phyloP scores from a whole-genome alignment of 495 filamentous ascomycete species.

The Xylaria bambusicola region DNA sequence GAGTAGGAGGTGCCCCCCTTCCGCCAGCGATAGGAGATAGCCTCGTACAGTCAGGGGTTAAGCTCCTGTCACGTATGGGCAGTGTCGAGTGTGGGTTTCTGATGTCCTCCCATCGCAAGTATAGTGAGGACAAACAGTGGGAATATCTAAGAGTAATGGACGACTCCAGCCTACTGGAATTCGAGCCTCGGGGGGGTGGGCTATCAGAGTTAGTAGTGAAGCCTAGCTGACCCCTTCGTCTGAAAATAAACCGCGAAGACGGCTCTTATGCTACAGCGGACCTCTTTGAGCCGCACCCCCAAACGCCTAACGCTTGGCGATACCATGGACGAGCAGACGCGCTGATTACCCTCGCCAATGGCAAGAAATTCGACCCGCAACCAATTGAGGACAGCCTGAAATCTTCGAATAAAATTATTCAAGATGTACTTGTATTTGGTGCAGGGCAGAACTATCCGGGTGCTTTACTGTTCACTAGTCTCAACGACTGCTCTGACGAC shows the following conservation, averaged over 20 bases:
- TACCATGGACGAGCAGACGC: slow-evolving; percentile 63
- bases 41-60: slow-evolving; percentile 48
- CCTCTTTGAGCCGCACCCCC: slow-evolving; percentile 60
- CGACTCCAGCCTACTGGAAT: slow-evolving; percentile 38
- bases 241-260: slow-evolving; percentile 58
- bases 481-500: slow-evolving; percentile 3
- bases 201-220: slow-evolving; percentile 62
- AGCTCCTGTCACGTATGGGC: slow-evolving; percentile 57
- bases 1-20: slow-evolving; percentile 61
- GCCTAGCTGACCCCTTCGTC: slow-evolving; percentile 64
- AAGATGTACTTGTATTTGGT: slow-evolving; percentile 53
- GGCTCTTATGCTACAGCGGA: slow-evolving; percentile 60
- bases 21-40: slow-evolving; percentile 45
- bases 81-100: slow-evolving; percentile 62
- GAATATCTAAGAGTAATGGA: slow-evolving; percentile 56
- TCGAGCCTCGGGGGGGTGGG: slow-evolving; percentile 56
- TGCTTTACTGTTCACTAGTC: slow-evolving; percentile 42
- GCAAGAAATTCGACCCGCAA: slow-evolving; percentile 69
- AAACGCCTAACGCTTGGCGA: slow-evolving; percentile 55
- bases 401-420: slow-evolving; percentile 31
- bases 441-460: slow-evolving; percentile 46
- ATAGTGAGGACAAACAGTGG: slow-evolving; percentile 61
- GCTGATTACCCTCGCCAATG: slow-evolving; percentile 63
- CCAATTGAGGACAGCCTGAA: slow-evolving; percentile 56
- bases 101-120: slow-evolving; percentile 53